Conservation (phyloP, 768 basidiomycete genomes). For the Pisolithus orientalis region DNA sequence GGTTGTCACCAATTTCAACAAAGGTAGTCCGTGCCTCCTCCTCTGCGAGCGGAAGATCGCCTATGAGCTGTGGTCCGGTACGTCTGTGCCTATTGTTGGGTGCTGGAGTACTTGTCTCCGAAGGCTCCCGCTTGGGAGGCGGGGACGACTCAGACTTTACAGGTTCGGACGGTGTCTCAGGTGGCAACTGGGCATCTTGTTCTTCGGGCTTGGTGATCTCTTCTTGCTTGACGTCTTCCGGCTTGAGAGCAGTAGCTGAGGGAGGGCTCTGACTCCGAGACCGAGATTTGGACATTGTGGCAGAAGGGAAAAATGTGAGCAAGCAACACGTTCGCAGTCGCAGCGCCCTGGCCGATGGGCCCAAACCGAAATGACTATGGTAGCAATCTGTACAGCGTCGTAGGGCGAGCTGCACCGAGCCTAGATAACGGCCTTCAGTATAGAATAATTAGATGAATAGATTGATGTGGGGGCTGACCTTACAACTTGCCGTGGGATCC, state of each 20-base stretch:
- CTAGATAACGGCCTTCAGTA: conserved; percentile 11
- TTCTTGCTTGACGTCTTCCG: not conserved
- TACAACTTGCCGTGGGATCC: not conserved
- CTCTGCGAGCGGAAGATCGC: conserved; percentile 72
- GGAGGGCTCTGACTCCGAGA: conserved; percentile 25
- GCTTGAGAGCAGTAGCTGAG: conserved; percentile 6
- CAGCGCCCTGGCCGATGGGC: conserved; percentile 9
- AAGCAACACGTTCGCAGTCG: conserved; percentile 11
- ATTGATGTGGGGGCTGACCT: not conserved
- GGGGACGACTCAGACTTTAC: conserved; percentile 25
- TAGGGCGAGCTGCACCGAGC: conserved; percentile 8
- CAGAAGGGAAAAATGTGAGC: conserved; percentile 8
- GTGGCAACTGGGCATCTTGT: conserved; percentile 16
- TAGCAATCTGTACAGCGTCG: conserved; percentile 15
- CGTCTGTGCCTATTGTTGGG: conserved; percentile 31
- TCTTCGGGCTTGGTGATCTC: conserved; percentile 11
- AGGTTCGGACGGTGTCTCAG: conserved; percentile 16
- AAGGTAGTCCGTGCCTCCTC: conserved; percentile 69
- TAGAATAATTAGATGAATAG: not conserved
- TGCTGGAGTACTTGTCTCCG: conserved; percentile 31
- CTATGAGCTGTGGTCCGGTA: conserved; percentile 62
- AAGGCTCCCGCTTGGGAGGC: conserved; percentile 30
- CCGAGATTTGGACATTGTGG: conserved; percentile 25
- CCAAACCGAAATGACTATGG: conserved; percentile 17
- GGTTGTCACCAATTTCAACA: conserved; percentile 65